Percentiles rank a stretch among this genome's conserved stretches.
phyloP scores from a whole-genome alignment of 2,329 filamentous ascomycete species.

The Ophioceras dolichostomum region DNA sequence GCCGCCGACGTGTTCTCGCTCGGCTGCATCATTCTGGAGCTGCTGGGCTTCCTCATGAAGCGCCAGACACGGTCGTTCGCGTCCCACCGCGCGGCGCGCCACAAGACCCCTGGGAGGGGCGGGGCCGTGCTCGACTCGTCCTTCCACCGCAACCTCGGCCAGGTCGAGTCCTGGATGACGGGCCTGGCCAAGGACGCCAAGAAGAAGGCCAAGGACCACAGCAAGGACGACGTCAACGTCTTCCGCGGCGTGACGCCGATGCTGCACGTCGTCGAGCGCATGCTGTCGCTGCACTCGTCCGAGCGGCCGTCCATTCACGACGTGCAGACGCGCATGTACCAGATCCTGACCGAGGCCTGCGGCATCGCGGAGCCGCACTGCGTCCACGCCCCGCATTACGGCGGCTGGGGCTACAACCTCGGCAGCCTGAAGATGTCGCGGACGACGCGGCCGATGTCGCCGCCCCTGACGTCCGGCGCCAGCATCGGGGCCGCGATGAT shows the following conservation, averaged over 20 bases:
- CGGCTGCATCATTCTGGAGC: slow-evolving; percentile 60
- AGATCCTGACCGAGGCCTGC: slow-evolving; percentile 35
- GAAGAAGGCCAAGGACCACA: slow-evolving; percentile 22
- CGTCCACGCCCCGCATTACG: slow-evolving; percentile 38
- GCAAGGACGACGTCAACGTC: slow-evolving; percentile 21
- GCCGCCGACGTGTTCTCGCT: slow-evolving; percentile 62
- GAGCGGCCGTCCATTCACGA: slow-evolving; percentile 40
- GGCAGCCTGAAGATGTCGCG: slow-evolving; percentile 18
- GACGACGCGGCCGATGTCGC: slow-evolving; percentile 2
- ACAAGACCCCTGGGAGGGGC: slow-evolving; percentile 44
- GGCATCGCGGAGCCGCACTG: slow-evolving; percentile 38
- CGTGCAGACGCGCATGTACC: slow-evolving; percentile 39
- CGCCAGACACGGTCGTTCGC: slow-evolving; percentile 54
- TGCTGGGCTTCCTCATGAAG: slow-evolving; percentile 57
- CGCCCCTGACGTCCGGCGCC: background rate
- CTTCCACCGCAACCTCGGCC: slow-evolving; percentile 59
- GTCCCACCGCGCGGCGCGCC: slow-evolving; percentile 52
- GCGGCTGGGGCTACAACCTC: slow-evolving; percentile 16
- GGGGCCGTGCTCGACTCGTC: slow-evolving; percentile 55
- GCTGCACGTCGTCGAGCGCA: slow-evolving; percentile 38
- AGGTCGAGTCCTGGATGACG: slow-evolving; percentile 57
- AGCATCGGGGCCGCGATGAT: background rate
- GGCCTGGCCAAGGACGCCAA: slow-evolving; percentile 47
- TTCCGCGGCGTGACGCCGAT: slow-evolving; percentile 39
- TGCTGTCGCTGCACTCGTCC: slow-evolving; percentile 38